Evolutionary conservation across 2,329 filamentous ascomycete genomes (phyloP).

Genomic region (Nakataea oryzae): DNA sequence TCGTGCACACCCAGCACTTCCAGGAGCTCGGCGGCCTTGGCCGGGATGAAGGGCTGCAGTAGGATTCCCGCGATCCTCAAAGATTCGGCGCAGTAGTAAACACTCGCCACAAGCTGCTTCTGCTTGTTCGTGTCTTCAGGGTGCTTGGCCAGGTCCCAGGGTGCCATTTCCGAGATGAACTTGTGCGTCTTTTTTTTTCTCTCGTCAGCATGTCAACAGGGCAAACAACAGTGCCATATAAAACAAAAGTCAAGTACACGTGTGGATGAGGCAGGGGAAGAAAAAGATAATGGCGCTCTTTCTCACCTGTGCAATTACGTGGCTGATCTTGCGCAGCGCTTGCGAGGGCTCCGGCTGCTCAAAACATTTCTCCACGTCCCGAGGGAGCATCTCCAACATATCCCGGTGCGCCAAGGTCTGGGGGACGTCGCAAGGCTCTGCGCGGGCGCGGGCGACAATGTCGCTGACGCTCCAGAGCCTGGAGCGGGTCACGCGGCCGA

Average conservation of each 20-base stretch:
- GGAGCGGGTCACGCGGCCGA: constrained; percentile 57
- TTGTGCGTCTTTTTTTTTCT: constrained; percentile 45
- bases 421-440: constrained; percentile 15
- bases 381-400: neutral
- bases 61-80: constrained; percentile 74
- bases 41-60: constrained; percentile 84
- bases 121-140: constrained; percentile 17
- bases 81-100: constrained; percentile 67
- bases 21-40: constrained; percentile 60
- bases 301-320: constrained; percentile 30
- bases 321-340: constrained; percentile 56
- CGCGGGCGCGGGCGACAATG: constrained; percentile 32
- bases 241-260: no score
- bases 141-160: constrained; percentile 51
- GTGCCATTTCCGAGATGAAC: constrained; percentile 52
- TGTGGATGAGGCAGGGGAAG: neutral
- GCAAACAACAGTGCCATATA: no score
- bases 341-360: constrained; percentile 49
- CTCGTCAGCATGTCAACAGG: neutral
- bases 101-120: constrained; percentile 39
- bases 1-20: constrained; percentile 65
- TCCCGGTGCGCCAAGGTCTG: neutral
- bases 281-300: neutral
- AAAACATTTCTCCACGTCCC: constrained; percentile 44
- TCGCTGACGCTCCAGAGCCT: constrained; percentile 59